These are phyloP conservation scores for Fimicolochytrium jonesii DNA, from an alignment of 192 early-diverging fungal genomes.

Conservation along the genomic window DNA sequence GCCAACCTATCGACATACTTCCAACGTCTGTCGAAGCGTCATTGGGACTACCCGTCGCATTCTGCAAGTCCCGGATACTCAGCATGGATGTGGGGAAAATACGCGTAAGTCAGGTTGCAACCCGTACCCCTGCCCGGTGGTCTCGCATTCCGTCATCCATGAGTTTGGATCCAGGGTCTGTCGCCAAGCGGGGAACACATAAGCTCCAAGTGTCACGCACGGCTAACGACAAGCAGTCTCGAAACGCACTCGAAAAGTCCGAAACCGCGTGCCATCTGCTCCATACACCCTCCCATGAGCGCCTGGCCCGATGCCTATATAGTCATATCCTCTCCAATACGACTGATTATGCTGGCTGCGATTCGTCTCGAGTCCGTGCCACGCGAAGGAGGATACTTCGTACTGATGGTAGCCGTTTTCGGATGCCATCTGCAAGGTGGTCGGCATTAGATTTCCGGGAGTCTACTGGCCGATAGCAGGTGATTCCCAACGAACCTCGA, in stretches of 20 bases:
- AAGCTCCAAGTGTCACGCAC: not conserved
- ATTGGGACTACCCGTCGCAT: slow-evolving; percentile 11
- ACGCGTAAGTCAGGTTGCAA: not conserved
- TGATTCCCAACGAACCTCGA: no score
- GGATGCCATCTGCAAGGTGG: not conserved
- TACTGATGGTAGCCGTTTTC: slow-evolving; percentile 31
- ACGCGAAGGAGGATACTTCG: slow-evolving; percentile 39
- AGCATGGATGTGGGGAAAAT: not conserved
- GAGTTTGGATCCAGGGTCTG: slow-evolving; percentile 24
- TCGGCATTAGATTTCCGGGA: no score
- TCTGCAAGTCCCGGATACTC: not conserved
- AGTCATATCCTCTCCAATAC: slow-evolving; percentile 35
- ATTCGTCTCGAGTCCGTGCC: not conserved
- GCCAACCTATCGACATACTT: not conserved
- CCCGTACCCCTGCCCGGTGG: slow-evolving; percentile 26
- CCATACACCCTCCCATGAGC: slow-evolving; percentile 28
- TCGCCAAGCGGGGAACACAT: no score
- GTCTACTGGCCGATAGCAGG: no score
- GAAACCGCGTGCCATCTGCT: not conserved
- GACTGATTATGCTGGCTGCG: slow-evolving; percentile 27
- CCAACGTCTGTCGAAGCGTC: not conserved
- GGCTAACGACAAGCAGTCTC: not conserved
- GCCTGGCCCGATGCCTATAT: slow-evolving; percentile 39
- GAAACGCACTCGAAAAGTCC: slow-evolving; percentile 22
- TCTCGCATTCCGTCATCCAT: slow-evolving; percentile 31